Base-by-base conservation (phyloP, 1,284 basidiomycete genomes). In the Phellopilus nigrolimitatus region DNA sequence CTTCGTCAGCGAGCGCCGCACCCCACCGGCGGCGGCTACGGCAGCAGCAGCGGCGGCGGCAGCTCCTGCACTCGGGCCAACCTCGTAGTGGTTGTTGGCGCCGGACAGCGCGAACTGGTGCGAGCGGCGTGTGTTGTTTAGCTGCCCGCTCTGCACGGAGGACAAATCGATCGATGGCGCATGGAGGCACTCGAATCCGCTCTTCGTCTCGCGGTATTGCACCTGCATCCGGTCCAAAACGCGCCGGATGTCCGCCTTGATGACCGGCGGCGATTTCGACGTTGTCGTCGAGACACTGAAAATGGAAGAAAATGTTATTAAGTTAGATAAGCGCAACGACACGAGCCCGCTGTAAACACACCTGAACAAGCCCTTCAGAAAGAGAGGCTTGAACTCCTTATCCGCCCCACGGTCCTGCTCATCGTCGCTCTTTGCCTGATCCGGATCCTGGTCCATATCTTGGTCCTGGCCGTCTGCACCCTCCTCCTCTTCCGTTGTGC, bases 151-250 rank as follows among this genome's bases (percentile, higher is more conserved):
- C 28, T 71, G 69, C 9, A 93, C 75, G 28, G 88, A 87, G 4
- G 84, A 76, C 7, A 95, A 70, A 65, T 95, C 92, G 64, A 98
- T 95, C 22, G 90, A 93, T 0, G 95, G 95, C 45, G 91, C 71
- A 66, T 98, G 94, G 21, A 95, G 88, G 68, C 95, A 99, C 66
- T 98, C 95, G 65, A 95, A 99, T 0, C 95, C 95, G 50, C 83
- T 79, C 65, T 85, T 88, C 61, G 84, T 93, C 65, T 95, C 91
- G 34, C 91, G 80, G 66, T 95, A 92, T 66, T 93, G 91, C 43
- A 99, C 88, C 55, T 95, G 92, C 79, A 98, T 91, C 42, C 93
- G 80, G 60, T 95, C 91, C 37, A 99, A 75, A 1, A 97, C 93
- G 13, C 83, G 80, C 39, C 82, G 78, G 57, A 99, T 85, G 66